These are phyloP conservation scores for Trypanosoma avium DNA, from an alignment of 208 protist species.

Conservation along the genomic window DNA sequence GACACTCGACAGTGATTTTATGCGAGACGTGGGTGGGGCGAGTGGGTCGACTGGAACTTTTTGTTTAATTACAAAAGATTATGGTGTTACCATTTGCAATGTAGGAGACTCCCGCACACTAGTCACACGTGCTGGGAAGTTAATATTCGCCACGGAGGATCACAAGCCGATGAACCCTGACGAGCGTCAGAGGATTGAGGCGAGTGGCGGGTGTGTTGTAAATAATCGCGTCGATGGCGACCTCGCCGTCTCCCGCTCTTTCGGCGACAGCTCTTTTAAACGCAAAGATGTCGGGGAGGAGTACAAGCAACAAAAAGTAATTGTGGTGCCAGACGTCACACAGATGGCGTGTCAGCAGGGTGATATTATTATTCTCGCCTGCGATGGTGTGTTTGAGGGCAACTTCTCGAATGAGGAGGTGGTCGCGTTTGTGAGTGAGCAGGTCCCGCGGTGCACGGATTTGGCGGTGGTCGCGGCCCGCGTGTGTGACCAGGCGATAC, in stretches of 20 bases:
- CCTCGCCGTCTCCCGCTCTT: slow-evolving; percentile 91
- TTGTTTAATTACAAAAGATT: slow-evolving; percentile 58
- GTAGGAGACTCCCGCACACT: slow-evolving; percentile 92
- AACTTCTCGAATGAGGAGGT: slow-evolving; percentile 88
- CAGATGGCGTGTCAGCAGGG: slow-evolving; percentile 56
- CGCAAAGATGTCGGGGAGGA: slow-evolving; percentile 39
- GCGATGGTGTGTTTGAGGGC: slow-evolving; percentile 91
- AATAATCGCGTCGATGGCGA: slow-evolving; percentile 91
- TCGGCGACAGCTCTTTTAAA: slow-evolving; percentile 94
- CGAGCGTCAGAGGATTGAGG: slow-evolving; percentile 85
- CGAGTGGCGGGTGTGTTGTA: slow-evolving; percentile 84
- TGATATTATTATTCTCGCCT: slow-evolving; percentile 86
- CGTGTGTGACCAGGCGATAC: slow-evolving; percentile 88
- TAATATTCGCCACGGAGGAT: slow-evolving; percentile 83
- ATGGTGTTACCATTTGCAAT: slow-evolving; percentile 73
- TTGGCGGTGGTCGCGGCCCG: slow-evolving; percentile 72
- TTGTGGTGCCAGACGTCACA: slow-evolving; percentile 81
- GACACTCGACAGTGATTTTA: slow-evolving; percentile 71
- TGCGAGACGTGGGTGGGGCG: slow-evolving; percentile 48
- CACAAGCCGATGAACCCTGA: slow-evolving; percentile 85
- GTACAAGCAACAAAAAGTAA: slow-evolving; percentile 86
- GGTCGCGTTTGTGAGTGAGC: slow-evolving; percentile 62
- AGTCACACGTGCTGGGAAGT: slow-evolving; percentile 52
- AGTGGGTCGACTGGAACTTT: slow-evolving; percentile 84
- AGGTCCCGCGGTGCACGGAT: slow-evolving; percentile 64